Evolutionary conservation across 116 monocot species (phyloP), one percentile per base, ranked within the genome.

Genomic region (Zostera marina): DNA sequence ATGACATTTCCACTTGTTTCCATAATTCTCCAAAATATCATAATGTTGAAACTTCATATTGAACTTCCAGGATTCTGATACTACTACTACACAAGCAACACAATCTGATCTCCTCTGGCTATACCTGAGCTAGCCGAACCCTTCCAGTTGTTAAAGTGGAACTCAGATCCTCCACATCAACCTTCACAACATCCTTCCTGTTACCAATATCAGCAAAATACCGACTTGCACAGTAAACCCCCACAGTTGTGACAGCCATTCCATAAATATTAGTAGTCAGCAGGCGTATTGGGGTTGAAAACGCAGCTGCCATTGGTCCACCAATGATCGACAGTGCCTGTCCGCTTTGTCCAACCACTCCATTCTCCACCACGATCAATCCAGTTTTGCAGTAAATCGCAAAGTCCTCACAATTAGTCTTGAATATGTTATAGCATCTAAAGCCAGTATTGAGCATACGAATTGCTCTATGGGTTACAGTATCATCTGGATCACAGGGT

Each of bases 311-410:
- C 54, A 81, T 48, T 1, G 84, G 81, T 22, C 90, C 89, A 0
- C 90, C 90, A 2, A 90, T 71, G 46, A 84, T 78, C 7, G 90
- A 90, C 54, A 84, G 70, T 0, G 81, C 72, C 76, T 90, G 90
- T 0, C 90, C 90, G 16, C 90, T 84, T 58, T 90, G 90, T 17
- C 90, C 90, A 4, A 90, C 59, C 0, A 82, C 69, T 26, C 90
- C 84, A 22, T 64, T 64, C 9, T 84, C 90, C 13, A 81, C 76
- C 53, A 78, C 79, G 2, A 90, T 71, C 48, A 84, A 71, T 3
- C 90, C 90, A 0, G 84, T 90, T 69, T 90, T 90, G 70, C 90
- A 90, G 61, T 90, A 90, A 52, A 90, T 90, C 17, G 90, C 84
- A 22, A 90, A 90, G 58, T 90, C 90, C 67, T 90, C 90, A 40